These are phyloP conservation scores for Alternaria arborescens DNA, from an alignment of 2,329 filamentous ascomycete genomes.

Conservation along the genomic window DNA sequence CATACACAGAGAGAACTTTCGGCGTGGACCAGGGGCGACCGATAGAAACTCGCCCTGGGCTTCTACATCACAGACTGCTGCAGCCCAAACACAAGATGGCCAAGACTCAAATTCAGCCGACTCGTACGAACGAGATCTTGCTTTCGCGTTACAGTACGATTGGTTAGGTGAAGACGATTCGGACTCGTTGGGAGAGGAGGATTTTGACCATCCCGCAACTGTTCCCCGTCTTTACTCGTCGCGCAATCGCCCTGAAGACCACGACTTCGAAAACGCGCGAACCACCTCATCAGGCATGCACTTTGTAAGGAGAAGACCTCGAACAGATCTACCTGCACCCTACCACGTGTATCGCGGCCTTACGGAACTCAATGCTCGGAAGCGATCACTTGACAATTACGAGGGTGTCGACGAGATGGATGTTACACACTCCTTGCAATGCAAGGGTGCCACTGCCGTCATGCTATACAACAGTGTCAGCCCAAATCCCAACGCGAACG, in stretches of 20 bases:
- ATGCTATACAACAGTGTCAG: slow-evolving; percentile 30
- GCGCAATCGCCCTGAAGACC: background rate
- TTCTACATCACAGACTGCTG: slow-evolving; percentile 3
- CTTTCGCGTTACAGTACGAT: slow-evolving; percentile 21
- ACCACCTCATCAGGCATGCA: background rate
- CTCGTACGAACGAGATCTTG: slow-evolving; percentile 15
- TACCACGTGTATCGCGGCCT: background rate
- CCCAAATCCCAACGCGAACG: slow-evolving; percentile 39
- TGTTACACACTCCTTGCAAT: slow-evolving; percentile 21
- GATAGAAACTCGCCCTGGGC: too few relatives aligned
- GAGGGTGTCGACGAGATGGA: slow-evolving; percentile 24
- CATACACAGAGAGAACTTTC: background rate
- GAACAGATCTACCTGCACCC: background rate
- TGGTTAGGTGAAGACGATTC: slow-evolving; percentile 10
- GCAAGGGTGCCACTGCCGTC: slow-evolving; percentile 34
- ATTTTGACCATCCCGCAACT: background rate
- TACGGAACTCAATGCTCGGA: slow-evolving; percentile 16
- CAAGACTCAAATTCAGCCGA: background rate
- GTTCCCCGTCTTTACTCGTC: background rate
- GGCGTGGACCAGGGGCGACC: background rate
- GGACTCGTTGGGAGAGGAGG: background rate
- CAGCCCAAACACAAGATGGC: slow-evolving; percentile 10
- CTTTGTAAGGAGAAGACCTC: background rate
- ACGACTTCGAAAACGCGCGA: background rate
- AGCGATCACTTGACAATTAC: slow-evolving; percentile 31